Evolutionary conservation across 2,329 filamentous ascomycete species (phyloP).

Genomic region (Boeremia lycopersici): DNA sequence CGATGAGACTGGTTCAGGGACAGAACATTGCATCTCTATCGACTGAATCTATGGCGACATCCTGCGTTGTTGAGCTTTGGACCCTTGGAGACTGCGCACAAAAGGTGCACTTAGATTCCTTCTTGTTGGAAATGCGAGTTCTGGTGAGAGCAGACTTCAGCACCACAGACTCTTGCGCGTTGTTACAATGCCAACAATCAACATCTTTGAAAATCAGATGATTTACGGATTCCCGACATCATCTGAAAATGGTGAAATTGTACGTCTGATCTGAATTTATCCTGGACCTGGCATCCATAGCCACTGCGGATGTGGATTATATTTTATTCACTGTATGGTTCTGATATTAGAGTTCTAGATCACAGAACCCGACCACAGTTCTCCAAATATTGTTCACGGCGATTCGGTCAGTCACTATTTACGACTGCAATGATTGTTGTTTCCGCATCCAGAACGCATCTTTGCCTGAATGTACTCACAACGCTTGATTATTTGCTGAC

Average conservation of each 20-base stretch:
- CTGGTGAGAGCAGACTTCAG: neutral
- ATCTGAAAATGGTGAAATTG: neutral
- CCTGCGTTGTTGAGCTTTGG: neutral
- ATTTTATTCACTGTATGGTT: neutral
- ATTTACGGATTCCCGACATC: neutral
- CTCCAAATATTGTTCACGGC: neutral
- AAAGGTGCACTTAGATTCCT: neutral
- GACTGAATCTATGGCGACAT: neutral
- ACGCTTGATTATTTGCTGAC: neutral
- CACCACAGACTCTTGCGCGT: neutral
- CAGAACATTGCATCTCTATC: neutral
- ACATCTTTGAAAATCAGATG: neutral
- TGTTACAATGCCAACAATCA: neutral
- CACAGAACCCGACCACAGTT: neutral
- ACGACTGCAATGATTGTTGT: neutral
- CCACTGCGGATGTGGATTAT: neutral
- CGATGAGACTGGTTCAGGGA: neutral
- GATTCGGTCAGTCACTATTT: neutral
- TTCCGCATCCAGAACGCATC: neutral
- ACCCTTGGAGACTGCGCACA: neutral
- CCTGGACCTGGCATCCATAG: neutral
- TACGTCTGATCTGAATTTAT: neutral
- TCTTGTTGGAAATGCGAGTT: neutral
- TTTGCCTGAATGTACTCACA: neutral
- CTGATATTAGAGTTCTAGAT: neutral